Evolutionary conservation across 2,329 filamentous ascomycete species (phyloP).

Genomic region (Epichloe amarillans): DNA sequence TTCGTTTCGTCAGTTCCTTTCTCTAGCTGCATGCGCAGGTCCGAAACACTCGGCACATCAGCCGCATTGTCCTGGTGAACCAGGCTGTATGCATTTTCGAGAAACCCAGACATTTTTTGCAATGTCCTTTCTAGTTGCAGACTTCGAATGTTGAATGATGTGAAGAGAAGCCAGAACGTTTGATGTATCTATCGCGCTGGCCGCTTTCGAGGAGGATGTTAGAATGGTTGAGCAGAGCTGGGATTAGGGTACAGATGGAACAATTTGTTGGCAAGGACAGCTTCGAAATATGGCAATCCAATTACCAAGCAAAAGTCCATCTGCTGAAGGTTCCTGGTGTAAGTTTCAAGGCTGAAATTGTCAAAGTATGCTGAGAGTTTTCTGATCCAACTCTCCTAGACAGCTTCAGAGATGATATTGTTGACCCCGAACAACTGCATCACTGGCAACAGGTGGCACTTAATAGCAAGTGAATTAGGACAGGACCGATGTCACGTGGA

Average conservation of each 20-base stretch:
- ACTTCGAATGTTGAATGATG: neutral
- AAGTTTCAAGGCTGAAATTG: slow-evolving; percentile 16
- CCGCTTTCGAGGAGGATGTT: neutral
- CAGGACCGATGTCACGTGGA: slow-evolving; percentile 3
- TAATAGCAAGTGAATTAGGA: neutral
- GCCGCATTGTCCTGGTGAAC: slow-evolving; percentile 96
- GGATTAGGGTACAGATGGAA: neutral
- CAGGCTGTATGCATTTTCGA: slow-evolving; percentile 91
- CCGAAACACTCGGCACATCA: slow-evolving; percentile 79
- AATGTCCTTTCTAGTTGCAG: slow-evolving; percentile 4
- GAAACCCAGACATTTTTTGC: slow-evolving; percentile 70
- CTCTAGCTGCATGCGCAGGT: slow-evolving; percentile 85
- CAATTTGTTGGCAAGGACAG: neutral
- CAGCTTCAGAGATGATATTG: slow-evolving; percentile 10
- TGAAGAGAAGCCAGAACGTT: neutral
- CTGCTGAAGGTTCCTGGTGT: neutral
- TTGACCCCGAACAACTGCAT: neutral
- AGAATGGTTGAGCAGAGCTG: neutral
- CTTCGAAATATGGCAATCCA: neutral
- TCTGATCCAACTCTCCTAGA: slow-evolving; percentile 8
- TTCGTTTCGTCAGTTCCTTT: slow-evolving; percentile 90
- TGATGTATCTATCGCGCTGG: neutral
- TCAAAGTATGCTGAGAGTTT: slow-evolving; percentile 16
- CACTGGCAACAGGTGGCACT: slow-evolving; percentile 6
- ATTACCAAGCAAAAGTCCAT: neutral